Conservation (phyloP, 2,329 filamentous ascomycete genomes). For the Cercospora sp. region DNA sequence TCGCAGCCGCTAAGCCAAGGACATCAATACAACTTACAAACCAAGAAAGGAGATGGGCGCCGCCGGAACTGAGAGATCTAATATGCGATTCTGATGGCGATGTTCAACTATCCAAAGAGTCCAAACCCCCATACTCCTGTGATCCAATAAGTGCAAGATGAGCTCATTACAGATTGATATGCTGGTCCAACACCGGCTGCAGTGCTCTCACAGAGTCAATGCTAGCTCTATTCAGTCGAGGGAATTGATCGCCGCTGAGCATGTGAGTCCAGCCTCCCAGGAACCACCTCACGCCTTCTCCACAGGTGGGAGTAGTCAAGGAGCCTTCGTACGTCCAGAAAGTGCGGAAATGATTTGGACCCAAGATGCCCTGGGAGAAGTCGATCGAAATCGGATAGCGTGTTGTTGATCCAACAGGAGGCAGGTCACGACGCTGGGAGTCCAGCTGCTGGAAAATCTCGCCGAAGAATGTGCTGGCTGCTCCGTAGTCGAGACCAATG, state of each 20-base stretch:
- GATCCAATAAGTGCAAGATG: not conserved
- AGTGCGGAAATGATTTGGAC: not conserved
- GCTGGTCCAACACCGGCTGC: slow-evolving; percentile 2
- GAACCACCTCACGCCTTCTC: not conserved
- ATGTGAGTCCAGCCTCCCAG: not conserved
- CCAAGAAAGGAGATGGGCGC: not conserved
- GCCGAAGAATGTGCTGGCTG: not conserved
- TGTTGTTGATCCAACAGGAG: not conserved
- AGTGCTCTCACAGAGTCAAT: slow-evolving; percentile 1
- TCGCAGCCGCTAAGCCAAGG: not conserved
- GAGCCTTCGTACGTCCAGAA: not conserved
- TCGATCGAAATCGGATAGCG: not conserved
- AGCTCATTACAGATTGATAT: not conserved
- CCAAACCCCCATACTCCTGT: not conserved
- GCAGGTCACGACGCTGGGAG: not conserved
- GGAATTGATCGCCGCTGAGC: slow-evolving; percentile 1
- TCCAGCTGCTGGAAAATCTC: not conserved
- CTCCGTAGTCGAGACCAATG: not conserved
- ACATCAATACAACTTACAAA: not conserved
- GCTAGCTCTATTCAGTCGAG: not conserved
- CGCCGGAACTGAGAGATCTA: not conserved
- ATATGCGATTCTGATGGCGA: not conserved
- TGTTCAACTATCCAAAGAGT: not conserved
- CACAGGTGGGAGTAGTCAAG: not conserved
- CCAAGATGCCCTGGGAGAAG: not conserved